Evolutionary conservation across 2,329 filamentous ascomycete genomes (phyloP), one percentile per base, ranked within the genome.

Genomic region (Aspergillus jensenii): DNA sequence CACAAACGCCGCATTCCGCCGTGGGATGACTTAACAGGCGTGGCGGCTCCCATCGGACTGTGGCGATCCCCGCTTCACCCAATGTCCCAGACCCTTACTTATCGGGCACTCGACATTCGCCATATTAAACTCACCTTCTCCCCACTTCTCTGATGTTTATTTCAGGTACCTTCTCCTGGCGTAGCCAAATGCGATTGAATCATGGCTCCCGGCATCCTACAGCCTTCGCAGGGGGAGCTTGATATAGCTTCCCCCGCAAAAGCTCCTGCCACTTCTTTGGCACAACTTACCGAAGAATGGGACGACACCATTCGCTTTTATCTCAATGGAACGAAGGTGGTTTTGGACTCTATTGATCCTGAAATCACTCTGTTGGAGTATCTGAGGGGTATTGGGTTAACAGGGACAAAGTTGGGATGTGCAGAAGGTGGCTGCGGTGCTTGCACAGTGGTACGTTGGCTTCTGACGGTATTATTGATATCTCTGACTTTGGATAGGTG

Each of bases 341-440:
- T 89, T 1, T 79, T 99, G 15, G 93, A 97, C 65, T 84, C 90
- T 12, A 86, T 95, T 52, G 93, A 98, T 69, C 95, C 95, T 0
- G 93, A 98, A 72, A 82, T 93, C 48, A 99, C 95, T 0, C 82
- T 99, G 33, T 81, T 99, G 6, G 93, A 98, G 74, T 99, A 98
- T 68, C 82, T 99, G 40, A 85, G 95, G 62, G 93, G 93, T 19
- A 90, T 98, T 71, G 95, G 95, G 0, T 80, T 98, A 66, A 98
- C 93, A 4, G 95, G 95, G 14, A 98, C 95, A 12, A 99, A 99
- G 76, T 83, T 98, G 76, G 95, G 95, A 48, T 99, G 95, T 78
- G 91, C 91, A 50, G 95, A 99, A 79, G 95, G 95, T 62, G 95
- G 95, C 2, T 99, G 95, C 71, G 95, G 95, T 68, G 95, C 95